Evolutionary conservation across 2,329 filamentous ascomycete genomes (phyloP), one percentile per base, ranked within the genome.

Genomic region (Phaeosphaeriaceae sp.): DNA sequence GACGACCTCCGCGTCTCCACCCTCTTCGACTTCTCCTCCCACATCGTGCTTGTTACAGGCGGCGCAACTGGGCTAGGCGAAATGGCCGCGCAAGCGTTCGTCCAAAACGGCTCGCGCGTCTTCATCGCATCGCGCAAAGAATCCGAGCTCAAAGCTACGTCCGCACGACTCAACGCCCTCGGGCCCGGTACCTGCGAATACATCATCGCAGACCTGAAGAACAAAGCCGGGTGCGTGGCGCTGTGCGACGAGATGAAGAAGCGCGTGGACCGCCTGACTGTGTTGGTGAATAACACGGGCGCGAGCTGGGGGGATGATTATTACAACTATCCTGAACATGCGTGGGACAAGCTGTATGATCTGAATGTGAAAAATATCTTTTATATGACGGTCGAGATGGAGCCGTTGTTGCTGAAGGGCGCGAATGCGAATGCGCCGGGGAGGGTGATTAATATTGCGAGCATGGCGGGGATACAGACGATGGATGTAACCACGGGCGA

Each of bases 321-420:
- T 69, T 83, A 85, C 58, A 79, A 86, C 69, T 87, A 85, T 65
- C 84, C 84, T 0, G 84, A 85, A 60, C 77, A 80, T 48, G 85
- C 82, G 42, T 87, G 84, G 83, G 84, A 85, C 62, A 84, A 86
- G 62, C 76, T 87, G 21, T 83, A 85, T 63, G 82, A 81, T 10
- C 72, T 85, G 63, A 85, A 85, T 65, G 82, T 85, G 17, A 84
- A 85, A 70, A 81, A 80, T 17, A 80, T 85, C 40, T 85, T 84
- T 64, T 81, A 83, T 62, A 81, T 72, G 65, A 78, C 74, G 9
- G 75, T 75, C 1, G 80, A 81, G 11, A 70, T 84, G 56, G 83
- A 84, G 57, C 76, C 77, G 6, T 70, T 84, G 33, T 68, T 85
- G 47, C 74, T 78, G 25, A 83, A 83, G 60, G 82, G 67, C 0